phyloP scores from a whole-genome alignment of 2,329 filamentous ascomycete genomes.

The Colletotrichum abscissum region DNA sequence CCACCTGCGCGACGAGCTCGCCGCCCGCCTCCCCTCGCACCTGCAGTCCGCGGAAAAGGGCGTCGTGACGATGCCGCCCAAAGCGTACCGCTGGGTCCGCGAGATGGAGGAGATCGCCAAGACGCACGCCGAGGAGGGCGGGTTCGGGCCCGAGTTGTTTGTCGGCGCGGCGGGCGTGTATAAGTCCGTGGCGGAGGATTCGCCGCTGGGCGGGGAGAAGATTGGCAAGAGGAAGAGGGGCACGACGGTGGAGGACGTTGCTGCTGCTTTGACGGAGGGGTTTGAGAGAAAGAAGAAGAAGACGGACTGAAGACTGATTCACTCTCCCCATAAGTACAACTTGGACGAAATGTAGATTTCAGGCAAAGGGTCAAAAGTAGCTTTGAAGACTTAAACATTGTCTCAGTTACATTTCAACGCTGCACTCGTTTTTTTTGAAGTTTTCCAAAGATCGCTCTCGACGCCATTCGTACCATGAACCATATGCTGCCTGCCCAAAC shows the following conservation, averaged over 20 bases:
- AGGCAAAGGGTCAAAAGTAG: background rate
- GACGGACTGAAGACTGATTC: slow-evolving; percentile 28
- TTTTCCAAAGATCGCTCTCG: background rate
- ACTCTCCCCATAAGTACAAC: no score
- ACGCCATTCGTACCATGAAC: slow-evolving; percentile 4
- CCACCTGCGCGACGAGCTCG: slow-evolving; percentile 67
- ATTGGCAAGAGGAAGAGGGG: slow-evolving; percentile 67
- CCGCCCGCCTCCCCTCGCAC: slow-evolving; percentile 58
- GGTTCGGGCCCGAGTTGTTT: slow-evolving; percentile 69
- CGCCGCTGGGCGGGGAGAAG: slow-evolving; percentile 69
- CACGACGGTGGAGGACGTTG: slow-evolving; percentile 68
- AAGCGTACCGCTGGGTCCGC: slow-evolving; percentile 81
- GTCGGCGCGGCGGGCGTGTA: slow-evolving; percentile 71
- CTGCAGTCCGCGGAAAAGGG: slow-evolving; percentile 59
- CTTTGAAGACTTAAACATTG: background rate
- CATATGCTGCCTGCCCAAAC: background rate
- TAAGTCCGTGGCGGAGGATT: slow-evolving; percentile 69
- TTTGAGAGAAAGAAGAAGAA: slow-evolving; percentile 57
- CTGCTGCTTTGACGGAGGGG: slow-evolving; percentile 59
- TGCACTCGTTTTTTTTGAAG: background rate
- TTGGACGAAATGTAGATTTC: background rate
- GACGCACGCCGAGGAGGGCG: slow-evolving; percentile 73
- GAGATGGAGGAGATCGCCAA: slow-evolving; percentile 82
- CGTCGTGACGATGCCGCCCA: slow-evolving; percentile 73
- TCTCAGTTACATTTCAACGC: background rate